Percentiles rank a stretch among this genome's conserved stretches.
Evolutionary conservation across 352 stramenopile genomes (phyloP).

Genomic region (Globisporangium splendens): DNA sequence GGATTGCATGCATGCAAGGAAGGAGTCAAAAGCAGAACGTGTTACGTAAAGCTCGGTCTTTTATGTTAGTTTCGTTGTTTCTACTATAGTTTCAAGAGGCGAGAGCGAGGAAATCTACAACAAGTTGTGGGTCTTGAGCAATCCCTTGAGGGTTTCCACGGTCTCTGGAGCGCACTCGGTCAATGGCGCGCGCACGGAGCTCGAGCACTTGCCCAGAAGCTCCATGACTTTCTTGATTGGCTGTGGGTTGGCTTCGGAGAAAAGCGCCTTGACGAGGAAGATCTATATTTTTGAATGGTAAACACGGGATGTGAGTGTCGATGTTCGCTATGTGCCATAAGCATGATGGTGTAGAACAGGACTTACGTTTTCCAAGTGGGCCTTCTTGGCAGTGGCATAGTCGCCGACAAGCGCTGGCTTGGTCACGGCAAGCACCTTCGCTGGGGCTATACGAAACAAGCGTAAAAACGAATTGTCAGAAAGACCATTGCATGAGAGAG

Average conservation of each 20-base stretch:
- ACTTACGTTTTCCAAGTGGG: constrained; percentile 82
- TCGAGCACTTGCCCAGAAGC: constrained; percentile 82
- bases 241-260: constrained; percentile 90
- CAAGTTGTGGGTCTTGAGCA: constrained; percentile 75
- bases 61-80: constrained; percentile 5
- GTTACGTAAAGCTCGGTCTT: constrained; percentile 11
- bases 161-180: constrained; percentile 69
- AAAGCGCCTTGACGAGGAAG: constrained; percentile 89
- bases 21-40: background rate
- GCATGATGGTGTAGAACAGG: background rate
- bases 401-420: constrained; percentile 75
- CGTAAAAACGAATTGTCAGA: constrained; percentile 9
- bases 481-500: constrained; percentile 6
- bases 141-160: constrained; percentile 51
- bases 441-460: constrained; percentile 44
- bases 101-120: constrained; percentile 35
- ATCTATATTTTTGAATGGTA: constrained; percentile 48
- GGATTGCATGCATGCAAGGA: too few relatives aligned
- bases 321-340: background rate
- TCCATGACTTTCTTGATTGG: constrained; percentile 90
- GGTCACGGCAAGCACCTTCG: constrained; percentile 84
- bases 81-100: background rate
- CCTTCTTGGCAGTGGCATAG: constrained; percentile 72
- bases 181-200: constrained; percentile 71
- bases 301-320: background rate